Evolutionary conservation across 768 basidiomycete genomes (phyloP).

Genomic region (Mycena haematopus): DNA sequence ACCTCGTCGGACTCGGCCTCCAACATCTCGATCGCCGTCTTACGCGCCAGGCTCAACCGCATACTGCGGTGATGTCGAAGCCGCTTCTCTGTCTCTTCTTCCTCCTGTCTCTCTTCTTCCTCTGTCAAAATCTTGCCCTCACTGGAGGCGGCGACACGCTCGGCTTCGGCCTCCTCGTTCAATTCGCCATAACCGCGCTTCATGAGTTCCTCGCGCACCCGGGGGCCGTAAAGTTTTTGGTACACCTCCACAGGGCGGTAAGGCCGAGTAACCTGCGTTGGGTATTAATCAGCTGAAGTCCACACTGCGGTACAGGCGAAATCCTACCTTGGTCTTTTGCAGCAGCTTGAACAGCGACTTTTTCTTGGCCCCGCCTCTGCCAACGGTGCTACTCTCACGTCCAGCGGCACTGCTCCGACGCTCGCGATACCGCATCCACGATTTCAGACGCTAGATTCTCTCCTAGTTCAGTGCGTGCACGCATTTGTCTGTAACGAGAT

Average conservation of each 20-base stretch:
- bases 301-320: too few species aligned
- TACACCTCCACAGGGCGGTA: background rate
- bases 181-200: background rate
- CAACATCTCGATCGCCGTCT: background rate
- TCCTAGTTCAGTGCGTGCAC: too few species aligned
- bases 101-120: background rate
- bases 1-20: background rate
- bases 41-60: background rate
- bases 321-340: too few species aligned
- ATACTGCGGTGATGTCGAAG: background rate
- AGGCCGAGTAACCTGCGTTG: background rate
- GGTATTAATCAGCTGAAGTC: too few species aligned
- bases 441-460: background rate
- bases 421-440: background rate
- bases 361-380: too few species aligned
- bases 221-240: background rate
- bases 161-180: background rate
- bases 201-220: too few species aligned
- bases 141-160: background rate
- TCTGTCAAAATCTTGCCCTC: background rate
- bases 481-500: background rate
- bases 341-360: too few species aligned
- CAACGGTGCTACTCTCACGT: background rate
- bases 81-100: background rate
- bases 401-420: too few species aligned